Conservation (phyloP, 2,329 filamentous ascomycete species). For the Penicillium sp. region DNA sequence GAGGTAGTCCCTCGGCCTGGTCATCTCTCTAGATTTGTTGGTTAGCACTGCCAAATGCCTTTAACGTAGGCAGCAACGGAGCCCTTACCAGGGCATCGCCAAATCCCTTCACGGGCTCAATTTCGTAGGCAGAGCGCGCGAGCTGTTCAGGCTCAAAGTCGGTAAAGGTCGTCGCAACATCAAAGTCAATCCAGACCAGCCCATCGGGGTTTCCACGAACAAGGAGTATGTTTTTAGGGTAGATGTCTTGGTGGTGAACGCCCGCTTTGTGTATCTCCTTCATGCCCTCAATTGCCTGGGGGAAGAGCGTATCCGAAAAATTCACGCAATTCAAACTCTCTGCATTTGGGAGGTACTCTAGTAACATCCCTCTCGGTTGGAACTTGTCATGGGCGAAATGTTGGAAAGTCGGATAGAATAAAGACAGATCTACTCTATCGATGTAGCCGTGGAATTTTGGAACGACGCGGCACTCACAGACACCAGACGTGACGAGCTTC, state of each 20-base stretch:
- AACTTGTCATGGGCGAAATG: slow-evolving; percentile 22
- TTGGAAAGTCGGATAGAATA: slow-evolving; percentile 18
- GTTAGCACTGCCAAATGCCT: slow-evolving; percentile 4
- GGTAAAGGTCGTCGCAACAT: slow-evolving; percentile 25
- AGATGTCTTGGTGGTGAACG: slow-evolving; percentile 22
- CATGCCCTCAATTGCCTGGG: slow-evolving; percentile 21
- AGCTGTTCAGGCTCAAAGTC: slow-evolving; percentile 9
- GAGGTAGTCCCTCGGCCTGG: slow-evolving; percentile 20
- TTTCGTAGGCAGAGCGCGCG: slow-evolving; percentile 16
- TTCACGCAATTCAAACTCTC: slow-evolving; percentile 22
- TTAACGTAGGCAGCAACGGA: background rate
- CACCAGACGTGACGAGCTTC: slow-evolving; percentile 18
- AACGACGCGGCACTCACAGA: slow-evolving; percentile 22
- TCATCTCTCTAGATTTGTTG: slow-evolving; percentile 18
- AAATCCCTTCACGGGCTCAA: slow-evolving; percentile 16
- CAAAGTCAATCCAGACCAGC: slow-evolving; percentile 28
- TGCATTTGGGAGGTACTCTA: slow-evolving; percentile 18
- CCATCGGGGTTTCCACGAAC: slow-evolving; percentile 17
- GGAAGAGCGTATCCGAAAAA: slow-evolving; percentile 18
- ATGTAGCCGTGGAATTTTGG: slow-evolving; percentile 26
- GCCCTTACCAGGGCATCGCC: slow-evolving; percentile 13
- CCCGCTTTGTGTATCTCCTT: slow-evolving; percentile 20
- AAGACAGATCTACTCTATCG: slow-evolving; percentile 20
- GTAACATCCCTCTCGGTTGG: slow-evolving; percentile 16
- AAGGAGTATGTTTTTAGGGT: slow-evolving; percentile 22